These are phyloP conservation scores for Pinus taeda DNA, from an alignment of 75 land plant species.

Conservation along the genomic window DNA sequence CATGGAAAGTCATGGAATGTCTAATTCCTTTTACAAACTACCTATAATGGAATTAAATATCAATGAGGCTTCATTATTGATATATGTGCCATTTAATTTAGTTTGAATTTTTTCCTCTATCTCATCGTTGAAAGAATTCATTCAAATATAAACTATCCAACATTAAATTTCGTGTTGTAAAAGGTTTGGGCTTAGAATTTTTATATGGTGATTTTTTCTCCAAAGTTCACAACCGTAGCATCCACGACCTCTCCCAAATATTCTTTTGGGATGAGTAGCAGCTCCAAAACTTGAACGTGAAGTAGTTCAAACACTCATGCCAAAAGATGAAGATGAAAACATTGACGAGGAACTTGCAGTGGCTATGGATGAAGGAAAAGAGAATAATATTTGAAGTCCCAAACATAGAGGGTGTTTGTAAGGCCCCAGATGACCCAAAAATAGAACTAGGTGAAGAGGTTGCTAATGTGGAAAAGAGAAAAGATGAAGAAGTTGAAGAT, in stretches of 20 bases:
- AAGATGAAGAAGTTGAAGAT: conserved; percentile 32
- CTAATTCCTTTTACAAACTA: not conserved
- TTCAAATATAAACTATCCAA: not conserved
- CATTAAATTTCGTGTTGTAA: not conserved
- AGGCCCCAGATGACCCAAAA: conserved; percentile 40
- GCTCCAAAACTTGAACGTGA: conserved; percentile 68
- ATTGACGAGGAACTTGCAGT: conserved; percentile 25
- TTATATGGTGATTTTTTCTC: conserved; percentile 4
- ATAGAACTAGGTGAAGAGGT: conserved; percentile 41
- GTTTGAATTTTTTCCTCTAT: not conserved
- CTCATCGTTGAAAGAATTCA: not conserved
- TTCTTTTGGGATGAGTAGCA: conserved; percentile 5
- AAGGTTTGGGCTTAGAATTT: not conserved
- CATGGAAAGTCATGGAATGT: not conserved
- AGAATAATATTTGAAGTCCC: conserved; percentile 30
- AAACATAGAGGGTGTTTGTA: conserved; percentile 41
- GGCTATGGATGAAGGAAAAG: conserved; percentile 17
- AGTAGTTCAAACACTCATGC: conserved; percentile 44
- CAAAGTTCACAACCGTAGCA: not conserved
- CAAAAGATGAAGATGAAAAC: conserved; percentile 50
- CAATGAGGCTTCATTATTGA: not conserved
- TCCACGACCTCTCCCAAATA: not conserved
- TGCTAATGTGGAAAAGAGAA: conserved; percentile 48
- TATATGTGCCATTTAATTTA: not conserved
- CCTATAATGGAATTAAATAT: not conserved